Conservation (phyloP, 2,329 filamentous ascomycete genomes). For the Stagonosporopsis rhizophila region DNA sequence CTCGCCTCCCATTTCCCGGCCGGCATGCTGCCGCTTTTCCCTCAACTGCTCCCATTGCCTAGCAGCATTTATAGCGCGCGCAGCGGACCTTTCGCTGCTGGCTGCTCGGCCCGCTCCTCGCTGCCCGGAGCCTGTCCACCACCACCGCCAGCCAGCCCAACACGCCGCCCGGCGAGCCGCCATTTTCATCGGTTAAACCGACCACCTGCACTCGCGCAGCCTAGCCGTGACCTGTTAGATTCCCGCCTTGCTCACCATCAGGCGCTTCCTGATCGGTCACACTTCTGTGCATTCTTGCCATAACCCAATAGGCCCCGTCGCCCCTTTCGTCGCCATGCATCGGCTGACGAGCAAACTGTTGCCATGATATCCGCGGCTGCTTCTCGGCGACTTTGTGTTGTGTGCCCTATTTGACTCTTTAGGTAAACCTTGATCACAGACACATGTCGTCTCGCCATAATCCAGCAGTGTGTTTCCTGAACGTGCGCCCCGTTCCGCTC, state of each 20-base stretch:
- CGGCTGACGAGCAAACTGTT: conserved; percentile 12
- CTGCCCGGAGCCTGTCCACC: neutral
- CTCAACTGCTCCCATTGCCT: conserved; percentile 4
- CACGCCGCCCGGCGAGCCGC: conserved; percentile 12
- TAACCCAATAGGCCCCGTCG: conserved; percentile 19
- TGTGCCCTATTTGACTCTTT: neutral
- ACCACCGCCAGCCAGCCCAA: conserved; percentile 4
- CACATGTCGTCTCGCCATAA: conserved; percentile 18
- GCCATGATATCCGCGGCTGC: conserved; percentile 28
- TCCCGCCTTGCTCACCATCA: conserved; percentile 17
- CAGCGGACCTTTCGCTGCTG: conserved; percentile 15
- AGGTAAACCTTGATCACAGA: conserved; percentile 1
- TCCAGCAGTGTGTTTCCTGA: conserved; percentile 28
- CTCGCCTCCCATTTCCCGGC: conserved; percentile 1
- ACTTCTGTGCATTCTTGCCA: conserved; percentile 41
- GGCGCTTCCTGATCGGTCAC: conserved; percentile 25
- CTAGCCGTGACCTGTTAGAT: conserved; percentile 20
- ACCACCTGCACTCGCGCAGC: conserved; percentile 12
- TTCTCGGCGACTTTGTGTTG: conserved; percentile 9
- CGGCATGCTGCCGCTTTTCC: conserved; percentile 9
- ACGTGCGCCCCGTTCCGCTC: conserved; percentile 37
- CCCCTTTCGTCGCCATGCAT: conserved; percentile 21
- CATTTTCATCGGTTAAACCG: conserved; percentile 27
- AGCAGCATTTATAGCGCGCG: conserved; percentile 2
- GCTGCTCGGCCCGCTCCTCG: conserved; percentile 29